phyloP scores from a whole-genome alignment of 345 rosid species.

The Arabidopsis arenosa region DNA sequence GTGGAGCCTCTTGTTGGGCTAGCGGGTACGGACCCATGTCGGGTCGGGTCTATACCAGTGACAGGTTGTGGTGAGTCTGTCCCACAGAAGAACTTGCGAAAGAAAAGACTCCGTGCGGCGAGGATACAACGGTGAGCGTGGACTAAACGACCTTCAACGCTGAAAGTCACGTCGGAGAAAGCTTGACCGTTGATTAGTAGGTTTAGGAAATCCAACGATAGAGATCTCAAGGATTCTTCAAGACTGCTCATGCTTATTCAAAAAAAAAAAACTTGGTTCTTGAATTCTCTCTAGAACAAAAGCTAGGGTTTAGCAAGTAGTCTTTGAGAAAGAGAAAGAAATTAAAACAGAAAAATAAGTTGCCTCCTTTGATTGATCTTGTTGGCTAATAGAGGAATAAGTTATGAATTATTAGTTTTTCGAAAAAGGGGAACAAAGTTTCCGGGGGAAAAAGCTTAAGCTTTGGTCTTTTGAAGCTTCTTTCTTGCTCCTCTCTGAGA shows the following conservation, averaged over 20 bases:
- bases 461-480: conserved; percentile 32
- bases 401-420: not conserved
- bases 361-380: conserved; percentile 17
- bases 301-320: conserved; percentile 42
- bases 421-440: conserved; percentile 1
- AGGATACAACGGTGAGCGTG: conserved; percentile 98
- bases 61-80: conserved; percentile 64
- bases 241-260: conserved; percentile 47
- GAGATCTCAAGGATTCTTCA: conserved; percentile 86
- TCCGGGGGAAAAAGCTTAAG: conserved; percentile 20
- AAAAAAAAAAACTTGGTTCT: not conserved
- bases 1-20: conserved; percentile 41
- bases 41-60: conserved; percentile 59
- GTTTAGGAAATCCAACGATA: conserved; percentile 90
- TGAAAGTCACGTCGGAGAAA: conserved; percentile 97
- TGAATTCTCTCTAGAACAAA: conserved; percentile 1
- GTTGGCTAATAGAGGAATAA: conserved; percentile 23
- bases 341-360: not conserved
- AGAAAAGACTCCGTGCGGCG: conserved; percentile 92
- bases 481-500: conserved; percentile 16
- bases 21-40: conserved; percentile 45
- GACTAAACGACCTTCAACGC: conserved; percentile 95
- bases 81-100: conserved; percentile 92
- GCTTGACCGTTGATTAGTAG: conserved; percentile 98
- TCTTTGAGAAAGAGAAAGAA: not conserved